Base-by-base conservation (phyloP, 2,329 filamentous ascomycete species). In the Ambrosiella cleistominuta region DNA sequence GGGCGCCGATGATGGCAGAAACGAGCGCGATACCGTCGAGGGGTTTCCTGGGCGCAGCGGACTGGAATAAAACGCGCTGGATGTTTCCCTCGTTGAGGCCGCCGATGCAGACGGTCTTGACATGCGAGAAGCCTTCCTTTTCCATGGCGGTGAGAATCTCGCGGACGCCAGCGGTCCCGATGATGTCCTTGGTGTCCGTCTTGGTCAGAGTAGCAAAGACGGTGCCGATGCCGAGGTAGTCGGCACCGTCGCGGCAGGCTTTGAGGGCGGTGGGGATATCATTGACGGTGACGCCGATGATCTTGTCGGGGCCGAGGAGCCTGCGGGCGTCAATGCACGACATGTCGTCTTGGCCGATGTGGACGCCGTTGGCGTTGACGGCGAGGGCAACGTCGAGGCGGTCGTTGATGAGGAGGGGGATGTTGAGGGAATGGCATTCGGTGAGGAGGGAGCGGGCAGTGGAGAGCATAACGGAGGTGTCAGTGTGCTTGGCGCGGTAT, bases 301-400 rank as follows among this genome's bases (percentile, higher is more conserved):
- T 91, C 56, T 87, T 84, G 63, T 83, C 74, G 0, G 79, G 71
- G 0, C 89, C 89, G 0, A 97, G 77, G 1, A 96, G 70, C 19
- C 71, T 75, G 60, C 87, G 84, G 1, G 89, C 90, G 44, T 77
- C 76, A 7, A 70, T 66, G 36, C 87, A 69, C 86, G 84, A 75
- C 75, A 95, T 83, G 69, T 97, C 91, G 76, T 96, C 90, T 72
- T 97, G 91, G 6, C 93, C 93, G 54, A 97, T 79, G 68, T 97
- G 93, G 7, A 95, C 88, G 51, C 93, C 93, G 71, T 96, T 91
- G 59, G 87, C 93, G 11, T 82, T 86, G 49, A 90, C 79, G 12
- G 88, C 89, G 15, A 88, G 76, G 7, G 89, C 90, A 35, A 97
- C 87, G 67, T 95, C 90, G 5, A 96, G 79, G 11, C 90, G 82